Conservation (phyloP, 768 basidiomycete species). For the Xanthoconium stramineum region DNA sequence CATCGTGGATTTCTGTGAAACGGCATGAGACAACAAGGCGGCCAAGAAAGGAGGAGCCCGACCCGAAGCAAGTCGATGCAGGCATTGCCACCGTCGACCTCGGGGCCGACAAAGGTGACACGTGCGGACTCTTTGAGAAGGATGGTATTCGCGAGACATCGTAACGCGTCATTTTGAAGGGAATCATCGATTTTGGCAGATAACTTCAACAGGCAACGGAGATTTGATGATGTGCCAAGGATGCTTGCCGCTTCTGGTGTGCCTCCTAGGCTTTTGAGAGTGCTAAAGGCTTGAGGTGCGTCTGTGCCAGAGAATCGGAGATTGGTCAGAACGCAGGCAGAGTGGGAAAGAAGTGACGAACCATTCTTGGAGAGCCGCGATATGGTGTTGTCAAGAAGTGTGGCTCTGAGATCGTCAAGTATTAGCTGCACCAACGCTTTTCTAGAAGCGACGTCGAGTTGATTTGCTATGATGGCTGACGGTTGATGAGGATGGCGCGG, state of each 20-base stretch:
- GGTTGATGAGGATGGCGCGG: conserved; percentile 5
- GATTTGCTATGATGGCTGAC: conserved; percentile 14
- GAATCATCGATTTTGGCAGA: conserved; percentile 54
- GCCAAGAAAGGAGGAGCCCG: conserved; percentile 13
- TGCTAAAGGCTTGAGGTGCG: conserved; percentile 59
- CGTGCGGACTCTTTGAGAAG: conserved; percentile 66
- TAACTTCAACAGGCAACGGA: conserved; percentile 53
- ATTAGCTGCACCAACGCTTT: conserved; percentile 54
- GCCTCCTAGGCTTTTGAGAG: conserved; percentile 74
- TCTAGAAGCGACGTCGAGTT: conserved; percentile 42
- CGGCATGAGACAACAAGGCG: conserved; percentile 3
- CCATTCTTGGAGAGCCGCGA: conserved; percentile 55
- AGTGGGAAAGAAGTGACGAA: conserved; percentile 26
- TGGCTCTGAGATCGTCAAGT: conserved; percentile 54
- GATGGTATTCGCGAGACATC: conserved; percentile 77
- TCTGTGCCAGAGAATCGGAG: conserved; percentile 41
- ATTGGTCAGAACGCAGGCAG: not conserved
- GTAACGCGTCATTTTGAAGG: conserved; percentile 62
- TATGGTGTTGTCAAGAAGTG: conserved; percentile 36
- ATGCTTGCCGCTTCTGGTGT: conserved; percentile 64
- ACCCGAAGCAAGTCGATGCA: conserved; percentile 62
- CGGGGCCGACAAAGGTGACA: conserved; percentile 49
- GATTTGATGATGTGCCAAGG: conserved; percentile 52
- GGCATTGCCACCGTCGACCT: conserved; percentile 61
- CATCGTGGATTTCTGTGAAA: conserved; percentile 54